Conservation (phyloP, 352 stramenopile genomes). For the Phytophthora nicotianae region DNA sequence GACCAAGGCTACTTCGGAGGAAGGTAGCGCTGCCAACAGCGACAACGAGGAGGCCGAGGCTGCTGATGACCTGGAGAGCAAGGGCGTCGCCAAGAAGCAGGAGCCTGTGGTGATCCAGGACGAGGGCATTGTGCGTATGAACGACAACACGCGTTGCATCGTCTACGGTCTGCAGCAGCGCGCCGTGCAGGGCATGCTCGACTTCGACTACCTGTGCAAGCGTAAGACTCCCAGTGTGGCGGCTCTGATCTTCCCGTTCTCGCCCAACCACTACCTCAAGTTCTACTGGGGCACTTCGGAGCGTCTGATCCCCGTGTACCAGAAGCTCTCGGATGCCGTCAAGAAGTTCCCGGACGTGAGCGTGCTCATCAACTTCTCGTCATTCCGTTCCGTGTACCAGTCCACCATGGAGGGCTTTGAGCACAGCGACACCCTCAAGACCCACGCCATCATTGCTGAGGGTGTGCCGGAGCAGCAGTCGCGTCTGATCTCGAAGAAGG, state of each 20-base stretch:
- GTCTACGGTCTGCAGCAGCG: constrained; percentile 96
- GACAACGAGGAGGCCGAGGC: constrained; percentile 40
- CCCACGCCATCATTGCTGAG: constrained; percentile 97
- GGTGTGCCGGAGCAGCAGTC: constrained; percentile 96
- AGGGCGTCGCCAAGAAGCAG: constrained; percentile 34
- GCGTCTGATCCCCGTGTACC: constrained; percentile 93
- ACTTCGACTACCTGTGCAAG: constrained; percentile 99
- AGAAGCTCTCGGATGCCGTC: constrained; percentile 91
- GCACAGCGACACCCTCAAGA: constrained; percentile 93
- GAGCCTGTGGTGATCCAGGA: constrained; percentile 72
- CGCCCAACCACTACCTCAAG: constrained; percentile 95
- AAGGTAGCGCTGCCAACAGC: constrained; percentile 35
- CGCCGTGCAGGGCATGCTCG: constrained; percentile 96
- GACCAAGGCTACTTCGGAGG: constrained; percentile 36
- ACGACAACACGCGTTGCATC: constrained; percentile 90
- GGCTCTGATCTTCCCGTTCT: constrained; percentile 95
- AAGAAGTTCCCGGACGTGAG: constrained; percentile 94
- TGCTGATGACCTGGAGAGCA: constrained; percentile 39
- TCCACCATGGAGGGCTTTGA: constrained; percentile 96
- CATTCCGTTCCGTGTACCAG: constrained; percentile 96
- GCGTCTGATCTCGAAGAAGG: constrained; percentile 94
- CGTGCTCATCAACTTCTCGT: constrained; percentile 97
- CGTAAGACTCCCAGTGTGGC: constrained; percentile 94
- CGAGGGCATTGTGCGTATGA: constrained; percentile 86
- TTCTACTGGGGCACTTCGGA: constrained; percentile 98